Evolutionary conservation across 2,329 filamentous ascomycete genomes (phyloP).

Genomic region (Claviceps sp.): DNA sequence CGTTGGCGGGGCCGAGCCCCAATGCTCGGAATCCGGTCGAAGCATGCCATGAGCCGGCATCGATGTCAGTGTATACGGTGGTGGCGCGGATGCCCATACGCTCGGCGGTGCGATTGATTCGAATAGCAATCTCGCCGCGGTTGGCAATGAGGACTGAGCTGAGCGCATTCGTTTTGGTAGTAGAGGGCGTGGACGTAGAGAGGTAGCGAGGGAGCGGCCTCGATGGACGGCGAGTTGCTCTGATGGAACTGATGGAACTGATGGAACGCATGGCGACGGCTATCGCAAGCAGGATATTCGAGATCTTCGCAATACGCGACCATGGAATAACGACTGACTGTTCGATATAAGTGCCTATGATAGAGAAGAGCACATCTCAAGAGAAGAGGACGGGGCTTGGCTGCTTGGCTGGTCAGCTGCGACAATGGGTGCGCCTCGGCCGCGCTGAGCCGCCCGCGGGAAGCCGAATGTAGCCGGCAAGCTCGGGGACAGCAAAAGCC

Average conservation of each 20-base stretch:
- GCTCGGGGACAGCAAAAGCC: neutral
- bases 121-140: slow-evolving; percentile 88
- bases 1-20: slow-evolving; percentile 68
- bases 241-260: slow-evolving; percentile 42
- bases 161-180: slow-evolving; percentile 34
- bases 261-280: slow-evolving; percentile 38
- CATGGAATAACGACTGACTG: too few relatives aligned
- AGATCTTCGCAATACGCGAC: neutral
- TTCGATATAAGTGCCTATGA: too few relatives aligned
- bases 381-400: neutral
- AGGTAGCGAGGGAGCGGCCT: slow-evolving; percentile 27
- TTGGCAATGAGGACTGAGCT: slow-evolving; percentile 90
- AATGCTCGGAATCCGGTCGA: slow-evolving; percentile 71
- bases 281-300: slow-evolving; percentile 2
- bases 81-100: slow-evolving; percentile 85
- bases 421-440: neutral
- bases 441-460: slow-evolving; percentile 13
- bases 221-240: slow-evolving; percentile 34
- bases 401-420: neutral
- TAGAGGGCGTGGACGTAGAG: slow-evolving; percentile 14
- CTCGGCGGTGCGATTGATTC: slow-evolving; percentile 78
- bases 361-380: neutral
- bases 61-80: slow-evolving; percentile 88
- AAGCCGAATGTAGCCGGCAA: slow-evolving; percentile 20
- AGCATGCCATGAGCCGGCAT: slow-evolving; percentile 78